Base-by-base conservation (phyloP, 305 asterid species). In the Plantago rigida region DNA sequence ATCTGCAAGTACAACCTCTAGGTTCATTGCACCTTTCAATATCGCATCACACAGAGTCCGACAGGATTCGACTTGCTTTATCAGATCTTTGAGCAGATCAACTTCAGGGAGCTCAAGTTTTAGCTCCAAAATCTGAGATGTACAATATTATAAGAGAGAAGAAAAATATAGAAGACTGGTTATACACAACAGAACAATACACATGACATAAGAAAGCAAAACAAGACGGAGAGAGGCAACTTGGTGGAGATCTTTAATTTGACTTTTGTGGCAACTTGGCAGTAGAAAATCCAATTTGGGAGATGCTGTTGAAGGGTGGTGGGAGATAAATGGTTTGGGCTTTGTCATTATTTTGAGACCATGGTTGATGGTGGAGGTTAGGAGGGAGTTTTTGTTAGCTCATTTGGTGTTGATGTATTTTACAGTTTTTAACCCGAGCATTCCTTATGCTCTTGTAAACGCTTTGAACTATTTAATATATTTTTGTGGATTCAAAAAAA, bases 61-160 rank as follows among this genome's bases (percentile, higher is more conserved):
- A 58, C 95, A 91, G 61, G 75, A 78, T 68, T 81, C 81, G 61
- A 70, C 94, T 79, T 80, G 77, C 66, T 75, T 73, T 50, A 77
- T 67, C 70, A 86, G 77, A 71, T 79, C 74, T 9, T 67, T 67
- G 54, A 91, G 85, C 71, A 75, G 68, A 71, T 75, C 85, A 61
- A 68, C 69, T 78, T 88, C 94, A 64, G 95, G 95, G 55, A 88
- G 81, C 77, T 88, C 81, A 71, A 81, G 71, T 68, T 83, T 79
- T 71, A 84, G 83, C 63, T 80, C 89, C 73, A 66, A 53, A 31
- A 73, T 77, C 96, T 91, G 69, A 59, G 68, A 73, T 9, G 46
- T 9, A 71, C 46, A 46, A 71, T 10, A 69, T 53, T 62, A 34
- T 52, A 55, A 1, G 41, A 62, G 47, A 17, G 22, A 55, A 36